Base-by-base conservation (phyloP, 1,139 yeast species). In the Geotrichum histeridarum region DNA sequence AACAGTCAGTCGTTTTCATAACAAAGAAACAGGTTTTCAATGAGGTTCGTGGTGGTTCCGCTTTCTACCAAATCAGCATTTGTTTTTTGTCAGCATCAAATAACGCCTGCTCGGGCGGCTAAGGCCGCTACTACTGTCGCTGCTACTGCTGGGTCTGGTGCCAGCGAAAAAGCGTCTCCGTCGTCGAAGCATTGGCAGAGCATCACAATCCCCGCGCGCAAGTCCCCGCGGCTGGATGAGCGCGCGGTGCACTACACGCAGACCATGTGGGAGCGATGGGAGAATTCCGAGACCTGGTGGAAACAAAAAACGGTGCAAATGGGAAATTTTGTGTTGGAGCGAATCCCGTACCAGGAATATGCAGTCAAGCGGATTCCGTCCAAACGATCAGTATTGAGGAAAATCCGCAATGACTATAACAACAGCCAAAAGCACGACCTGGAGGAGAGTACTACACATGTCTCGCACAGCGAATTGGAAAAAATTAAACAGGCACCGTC, bases 261-360 rank as follows among this genome's bases (percentile, higher is more conserved):
- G 31, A 72, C 72, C 50, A 65, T 75, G 2, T 83, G 89, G 77
- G 61, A 63, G 22, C 67, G 66, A 18, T 67, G 80, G 66, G 71
- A 68, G 49, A 61, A 63, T 11, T 75, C 81, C 4, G 73, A 74
- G 7, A 74, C 72, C 47, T 64, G 68, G 22, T 70, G 74, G 63
- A 77, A 78, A 61, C 68, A 71, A 59, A 69, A 66, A 48, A 71
- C 79, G 37, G 81, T 78, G 4, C 52, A 63, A 5, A 69, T 67
- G 63, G 72, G 76, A 9, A 71, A 73, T 39, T 62, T 61, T 50
- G 70, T 77, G 39, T 57, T 80, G 60, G 77, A 75, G 54, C 68
- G 70, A 32, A 72, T 77, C 15, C 76, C 81, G 9, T 80, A 81
- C 76, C 74, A 75, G 48, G 85, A 81, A 60, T 73, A 77, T 65